A percentile compares a stretch with the other conserved stretches of the same genome.
Conservation (phyloP, 257 asterid genomes). For the Ehretia macrophylla region DNA sequence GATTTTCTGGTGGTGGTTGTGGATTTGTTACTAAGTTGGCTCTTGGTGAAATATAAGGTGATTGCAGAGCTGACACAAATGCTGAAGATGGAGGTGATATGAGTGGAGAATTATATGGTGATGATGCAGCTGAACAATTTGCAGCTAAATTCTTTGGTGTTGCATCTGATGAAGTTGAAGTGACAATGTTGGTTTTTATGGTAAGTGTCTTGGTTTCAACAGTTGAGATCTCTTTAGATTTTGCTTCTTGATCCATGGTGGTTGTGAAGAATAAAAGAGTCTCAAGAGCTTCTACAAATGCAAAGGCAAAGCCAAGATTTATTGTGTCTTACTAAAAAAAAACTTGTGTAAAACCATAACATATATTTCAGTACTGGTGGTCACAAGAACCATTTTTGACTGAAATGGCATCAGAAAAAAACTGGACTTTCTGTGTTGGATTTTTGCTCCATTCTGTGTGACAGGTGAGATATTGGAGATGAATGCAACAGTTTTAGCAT, state of each 20-base stretch:
- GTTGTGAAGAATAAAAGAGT: slow-evolving; percentile 5
- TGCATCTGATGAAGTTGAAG: slow-evolving; percentile 27
- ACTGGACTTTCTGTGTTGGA: slow-evolving; percentile 20
- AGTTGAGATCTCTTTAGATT: slow-evolving; percentile 18
- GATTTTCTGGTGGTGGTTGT: slow-evolving; percentile 25
- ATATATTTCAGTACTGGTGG: slow-evolving; percentile 20
- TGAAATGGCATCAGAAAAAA: slow-evolving; percentile 10
- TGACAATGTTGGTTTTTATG: slow-evolving; percentile 38
- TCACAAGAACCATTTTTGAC: slow-evolving; percentile 18
- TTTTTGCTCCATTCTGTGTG: slow-evolving; percentile 27
- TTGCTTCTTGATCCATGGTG: slow-evolving; percentile 42
- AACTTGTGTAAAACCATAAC: slow-evolving; percentile 8
- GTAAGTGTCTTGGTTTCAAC: slow-evolving; percentile 51
- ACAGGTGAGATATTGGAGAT: slow-evolving; percentile 35
- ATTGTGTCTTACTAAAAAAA: slow-evolving; percentile 3
- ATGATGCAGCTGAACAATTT: slow-evolving; percentile 40
- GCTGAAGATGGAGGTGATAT: slow-evolving; percentile 88
- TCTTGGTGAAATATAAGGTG: slow-evolving; percentile 89
- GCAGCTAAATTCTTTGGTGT: slow-evolving; percentile 19
- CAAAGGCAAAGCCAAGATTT: slow-evolving; percentile 17
- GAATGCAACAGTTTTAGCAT: slow-evolving; percentile 64
- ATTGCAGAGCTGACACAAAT: slow-evolving; percentile 82
- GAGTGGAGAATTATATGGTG: slow-evolving; percentile 64
- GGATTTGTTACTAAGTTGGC: slow-evolving; percentile 30
- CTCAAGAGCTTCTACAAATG: slow-evolving; percentile 8